Evolutionary conservation across 805 yeast genomes (phyloP).

Genomic region (Cyberlindnera suaveolens): DNA sequence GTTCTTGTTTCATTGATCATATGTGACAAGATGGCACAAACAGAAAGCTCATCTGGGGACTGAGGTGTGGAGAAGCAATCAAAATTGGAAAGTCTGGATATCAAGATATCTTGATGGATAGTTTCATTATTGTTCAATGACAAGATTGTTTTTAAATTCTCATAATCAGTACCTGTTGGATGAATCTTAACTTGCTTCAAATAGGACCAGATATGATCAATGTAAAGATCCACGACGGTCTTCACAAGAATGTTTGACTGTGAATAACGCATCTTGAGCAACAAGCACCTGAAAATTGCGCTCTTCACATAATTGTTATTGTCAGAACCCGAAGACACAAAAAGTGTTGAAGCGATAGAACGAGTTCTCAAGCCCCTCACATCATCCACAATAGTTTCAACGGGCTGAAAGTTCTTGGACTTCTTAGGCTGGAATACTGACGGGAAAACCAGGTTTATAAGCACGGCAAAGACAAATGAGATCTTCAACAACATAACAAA

Average conservation of each 20-base stretch:
- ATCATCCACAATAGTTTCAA: slow-evolving; percentile 11
- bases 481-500: slow-evolving; percentile 24
- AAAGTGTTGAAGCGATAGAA: slow-evolving; percentile 16
- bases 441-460: slow-evolving; percentile 23
- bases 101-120: slow-evolving; percentile 18
- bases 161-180: slow-evolving; percentile 14
- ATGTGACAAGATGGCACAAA: slow-evolving; percentile 13
- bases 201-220: slow-evolving; percentile 23
- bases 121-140: slow-evolving; percentile 21
- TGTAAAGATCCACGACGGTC: slow-evolving; percentile 17
- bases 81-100: slow-evolving; percentile 8
- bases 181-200: slow-evolving; percentile 19
- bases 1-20: slow-evolving; percentile 19
- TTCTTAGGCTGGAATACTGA: slow-evolving; percentile 9
- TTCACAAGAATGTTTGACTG: slow-evolving; percentile 17
- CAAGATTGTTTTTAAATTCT: slow-evolving; percentile 22
- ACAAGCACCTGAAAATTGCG: slow-evolving; percentile 22
- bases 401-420: not conserved
- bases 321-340: slow-evolving; percentile 7
- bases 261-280: slow-evolving; percentile 16
- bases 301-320: slow-evolving; percentile 18
- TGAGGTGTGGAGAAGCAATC: not conserved
- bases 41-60: slow-evolving; percentile 8
- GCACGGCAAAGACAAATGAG: slow-evolving; percentile 21
- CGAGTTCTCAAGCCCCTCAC: slow-evolving; percentile 15